phyloP scores from a whole-genome alignment of 2,329 filamentous ascomycete species.

The Epichloe uncinata region DNA sequence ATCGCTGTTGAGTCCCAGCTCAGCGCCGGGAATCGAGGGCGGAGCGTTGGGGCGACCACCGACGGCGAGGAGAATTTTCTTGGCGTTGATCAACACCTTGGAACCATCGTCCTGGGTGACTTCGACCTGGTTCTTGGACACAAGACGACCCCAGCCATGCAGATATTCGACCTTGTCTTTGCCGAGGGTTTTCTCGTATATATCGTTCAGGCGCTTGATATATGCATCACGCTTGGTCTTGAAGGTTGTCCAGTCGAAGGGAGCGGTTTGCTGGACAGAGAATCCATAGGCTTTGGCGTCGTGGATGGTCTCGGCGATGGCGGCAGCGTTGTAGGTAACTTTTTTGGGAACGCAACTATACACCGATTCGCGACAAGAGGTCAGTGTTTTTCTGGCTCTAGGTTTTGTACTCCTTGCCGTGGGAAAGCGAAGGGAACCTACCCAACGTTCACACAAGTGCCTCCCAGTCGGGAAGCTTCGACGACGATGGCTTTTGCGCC shows the following conservation, averaged over 20 bases:
- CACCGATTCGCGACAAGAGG: constrained; percentile 2
- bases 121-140: constrained; percentile 59
- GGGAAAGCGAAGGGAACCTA: constrained; percentile 24
- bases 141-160: constrained; percentile 59
- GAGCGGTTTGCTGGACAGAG: constrained; percentile 52
- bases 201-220: constrained; percentile 69
- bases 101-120: constrained; percentile 58
- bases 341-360: constrained; percentile 77
- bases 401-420: too few species aligned
- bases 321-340: constrained; percentile 72
- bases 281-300: constrained; percentile 73
- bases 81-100: constrained; percentile 60
- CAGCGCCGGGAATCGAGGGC: constrained; percentile 57
- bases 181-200: constrained; percentile 71
- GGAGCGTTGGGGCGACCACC: constrained; percentile 59
- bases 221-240: constrained; percentile 77
- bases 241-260: constrained; percentile 71
- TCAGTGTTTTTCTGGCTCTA: neutral
- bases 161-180: constrained; percentile 81
- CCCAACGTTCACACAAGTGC: constrained; percentile 86
- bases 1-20: constrained; percentile 66
- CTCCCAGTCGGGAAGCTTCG: constrained; percentile 62
- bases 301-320: constrained; percentile 64
- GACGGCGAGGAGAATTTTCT: constrained; percentile 72
- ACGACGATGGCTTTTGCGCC: constrained; percentile 68